These are phyloP conservation scores for Lecanosticta acicola DNA, from an alignment of 2,329 filamentous ascomycete genomes.

Conservation along the genomic window DNA sequence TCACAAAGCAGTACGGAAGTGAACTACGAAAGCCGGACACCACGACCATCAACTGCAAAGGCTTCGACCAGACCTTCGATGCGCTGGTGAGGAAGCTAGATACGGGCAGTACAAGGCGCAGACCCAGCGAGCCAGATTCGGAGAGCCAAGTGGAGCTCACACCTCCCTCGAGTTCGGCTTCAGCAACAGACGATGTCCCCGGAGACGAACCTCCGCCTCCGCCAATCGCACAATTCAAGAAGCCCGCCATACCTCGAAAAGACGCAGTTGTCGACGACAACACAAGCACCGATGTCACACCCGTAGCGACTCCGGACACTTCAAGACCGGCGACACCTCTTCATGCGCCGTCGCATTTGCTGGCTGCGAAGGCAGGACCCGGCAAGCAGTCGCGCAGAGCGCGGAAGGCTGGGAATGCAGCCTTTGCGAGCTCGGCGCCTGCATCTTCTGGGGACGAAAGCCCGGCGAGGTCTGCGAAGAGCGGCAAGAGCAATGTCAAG, in stretches of 20 bases:
- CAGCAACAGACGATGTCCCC: slow-evolving; percentile 43
- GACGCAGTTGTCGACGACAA: slow-evolving; percentile 26
- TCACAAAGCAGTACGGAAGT: slow-evolving; percentile 82
- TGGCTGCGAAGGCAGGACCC: slow-evolving; percentile 69
- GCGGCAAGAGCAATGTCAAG: slow-evolving; percentile 59
- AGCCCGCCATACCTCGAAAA: slow-evolving; percentile 33
- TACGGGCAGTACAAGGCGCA: slow-evolving; percentile 34
- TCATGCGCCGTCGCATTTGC: slow-evolving; percentile 51
- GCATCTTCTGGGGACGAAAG: slow-evolving; percentile 81
- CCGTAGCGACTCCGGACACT: slow-evolving; percentile 63
- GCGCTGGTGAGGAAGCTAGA: slow-evolving; percentile 82
- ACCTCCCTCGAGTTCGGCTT: slow-evolving; percentile 46
- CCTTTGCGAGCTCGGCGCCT: slow-evolving; percentile 48
- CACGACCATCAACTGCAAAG: slow-evolving; percentile 68
- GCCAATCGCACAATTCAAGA: slow-evolving; percentile 43
- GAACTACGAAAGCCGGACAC: slow-evolving; percentile 77
- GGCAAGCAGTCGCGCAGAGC: slow-evolving; percentile 76
- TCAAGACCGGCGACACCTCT: slow-evolving; percentile 76
- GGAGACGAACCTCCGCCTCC: slow-evolving; percentile 50
- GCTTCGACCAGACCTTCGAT: slow-evolving; percentile 91
- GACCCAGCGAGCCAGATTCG: slow-evolving; percentile 25
- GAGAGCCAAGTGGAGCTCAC: slow-evolving; percentile 44
- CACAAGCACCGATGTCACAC: slow-evolving; percentile 63
- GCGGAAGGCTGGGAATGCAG: slow-evolving; percentile 57
- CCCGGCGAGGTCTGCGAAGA: slow-evolving; percentile 45